Evolutionary conservation across 73 alveolate species (phyloP).

Genomic region (Paramecium octaurelia): DNA sequence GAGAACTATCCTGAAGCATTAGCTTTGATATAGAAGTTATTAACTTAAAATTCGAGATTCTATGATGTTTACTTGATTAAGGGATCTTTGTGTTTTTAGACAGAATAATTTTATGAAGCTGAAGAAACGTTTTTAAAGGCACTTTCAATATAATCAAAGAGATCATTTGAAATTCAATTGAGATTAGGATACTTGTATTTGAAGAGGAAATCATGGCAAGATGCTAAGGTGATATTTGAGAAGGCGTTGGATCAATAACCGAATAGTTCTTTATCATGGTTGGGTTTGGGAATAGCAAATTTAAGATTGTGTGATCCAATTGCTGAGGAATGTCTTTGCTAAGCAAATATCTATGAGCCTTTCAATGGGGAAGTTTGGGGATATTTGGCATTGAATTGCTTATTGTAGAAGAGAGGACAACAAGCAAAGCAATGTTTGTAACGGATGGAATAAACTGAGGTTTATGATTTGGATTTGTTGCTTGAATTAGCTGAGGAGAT

Average conservation of each 20-base stretch:
- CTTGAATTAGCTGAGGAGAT: slow-evolving; percentile 57
- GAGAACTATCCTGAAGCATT: slow-evolving; percentile 31
- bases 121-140: slow-evolving; percentile 61
- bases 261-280: slow-evolving; percentile 87
- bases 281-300: slow-evolving; percentile 90
- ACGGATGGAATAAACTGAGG: slow-evolving; percentile 48
- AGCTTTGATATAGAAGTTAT: not conserved
- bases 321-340: slow-evolving; percentile 56
- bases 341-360: slow-evolving; percentile 60
- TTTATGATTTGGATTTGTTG: slow-evolving; percentile 48
- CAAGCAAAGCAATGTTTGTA: slow-evolving; percentile 53
- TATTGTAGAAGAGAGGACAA: slow-evolving; percentile 36
- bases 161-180: slow-evolving; percentile 61
- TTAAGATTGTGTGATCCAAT: slow-evolving; percentile 82
- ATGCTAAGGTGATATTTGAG: slow-evolving; percentile 85
- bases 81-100: slow-evolving; percentile 45
- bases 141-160: slow-evolving; percentile 8
- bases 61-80: slow-evolving; percentile 53
- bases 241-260: slow-evolving; percentile 75
- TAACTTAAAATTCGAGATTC: not conserved
- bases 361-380: slow-evolving; percentile 65
- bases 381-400: slow-evolving; percentile 48
- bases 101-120: slow-evolving; percentile 57
- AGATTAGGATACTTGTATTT: slow-evolving; percentile 88
- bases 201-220: slow-evolving; percentile 84